Conservation (phyloP, 2,329 filamentous ascomycete species). For the Ascochyta fabae region DNA sequence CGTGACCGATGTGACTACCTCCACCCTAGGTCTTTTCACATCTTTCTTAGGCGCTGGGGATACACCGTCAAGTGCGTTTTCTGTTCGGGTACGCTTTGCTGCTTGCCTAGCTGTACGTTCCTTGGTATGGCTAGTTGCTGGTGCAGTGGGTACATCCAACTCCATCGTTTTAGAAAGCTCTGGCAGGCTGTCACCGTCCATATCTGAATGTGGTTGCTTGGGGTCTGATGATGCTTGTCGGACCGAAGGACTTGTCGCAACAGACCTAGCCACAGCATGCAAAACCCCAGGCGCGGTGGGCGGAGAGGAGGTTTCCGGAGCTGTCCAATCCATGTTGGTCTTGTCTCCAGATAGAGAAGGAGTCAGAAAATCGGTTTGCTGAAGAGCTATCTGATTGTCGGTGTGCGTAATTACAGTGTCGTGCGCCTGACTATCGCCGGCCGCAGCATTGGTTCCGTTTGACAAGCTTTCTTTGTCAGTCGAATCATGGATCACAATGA, state of each 20-base stretch:
- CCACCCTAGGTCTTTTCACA: background rate
- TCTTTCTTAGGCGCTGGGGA: conserved; percentile 17
- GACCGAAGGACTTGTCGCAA: background rate
- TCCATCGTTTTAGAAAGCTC: background rate
- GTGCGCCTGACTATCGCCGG: background rate
- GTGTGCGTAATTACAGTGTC: background rate
- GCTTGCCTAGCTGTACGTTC: background rate
- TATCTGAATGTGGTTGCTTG: background rate
- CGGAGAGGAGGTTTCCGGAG: background rate
- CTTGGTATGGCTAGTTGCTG: background rate
- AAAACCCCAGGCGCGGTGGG: background rate
- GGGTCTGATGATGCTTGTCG: background rate
- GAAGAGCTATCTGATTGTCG: background rate
- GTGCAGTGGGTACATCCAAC: background rate
- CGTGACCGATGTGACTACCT: background rate
- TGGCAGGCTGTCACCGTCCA: background rate
- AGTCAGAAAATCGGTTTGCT: background rate
- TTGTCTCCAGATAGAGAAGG: background rate
- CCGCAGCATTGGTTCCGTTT: background rate
- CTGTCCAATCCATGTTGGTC: background rate
- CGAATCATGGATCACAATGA: background rate
- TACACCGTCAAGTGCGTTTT: conserved; percentile 1
- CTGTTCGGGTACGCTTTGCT: conserved; percentile 17
- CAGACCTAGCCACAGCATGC: background rate
- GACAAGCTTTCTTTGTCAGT: conserved; percentile 6